These are phyloP conservation scores for Medakamo hakoo DNA, from an alignment of 139 green algal species.

Conservation along the genomic window DNA sequence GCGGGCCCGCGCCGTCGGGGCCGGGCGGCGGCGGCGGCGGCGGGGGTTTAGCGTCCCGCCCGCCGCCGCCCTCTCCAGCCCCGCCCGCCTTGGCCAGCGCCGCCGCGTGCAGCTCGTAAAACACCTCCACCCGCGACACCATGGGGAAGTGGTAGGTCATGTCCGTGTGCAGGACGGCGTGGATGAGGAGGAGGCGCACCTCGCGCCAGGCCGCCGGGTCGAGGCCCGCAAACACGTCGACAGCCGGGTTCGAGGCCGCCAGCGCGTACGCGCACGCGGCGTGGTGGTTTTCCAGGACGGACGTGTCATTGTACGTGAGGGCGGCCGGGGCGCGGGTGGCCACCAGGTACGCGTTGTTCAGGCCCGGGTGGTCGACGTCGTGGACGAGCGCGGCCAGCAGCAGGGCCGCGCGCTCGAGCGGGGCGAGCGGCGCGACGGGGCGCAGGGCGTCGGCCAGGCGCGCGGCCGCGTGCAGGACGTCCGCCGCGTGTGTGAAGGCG, in stretches of 20 bases:
- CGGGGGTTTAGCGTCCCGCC: not conserved
- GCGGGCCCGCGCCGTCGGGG: not conserved
- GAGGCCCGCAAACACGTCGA: constrained; percentile 21
- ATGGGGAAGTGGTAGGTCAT: constrained; percentile 54
- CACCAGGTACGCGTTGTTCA: constrained; percentile 51
- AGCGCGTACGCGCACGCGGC: constrained; percentile 27
- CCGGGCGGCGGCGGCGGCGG: too few relatives aligned
- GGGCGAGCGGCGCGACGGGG: constrained; percentile 7
- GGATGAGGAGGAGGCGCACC: constrained; percentile 31
- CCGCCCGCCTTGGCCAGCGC: constrained; percentile 7
- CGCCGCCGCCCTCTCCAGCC: not conserved
- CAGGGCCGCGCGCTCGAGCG: constrained; percentile 29
- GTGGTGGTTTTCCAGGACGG: constrained; percentile 41
- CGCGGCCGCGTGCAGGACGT: constrained; percentile 41
- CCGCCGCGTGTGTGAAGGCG: constrained; percentile 42
- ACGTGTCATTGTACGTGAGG: constrained; percentile 44
- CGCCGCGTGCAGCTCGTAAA: constrained; percentile 26
- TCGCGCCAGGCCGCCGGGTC: constrained; percentile 25
- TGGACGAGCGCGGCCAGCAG: constrained; percentile 42
- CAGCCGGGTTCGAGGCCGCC: constrained; percentile 9
- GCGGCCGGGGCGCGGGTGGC: constrained; percentile 22
- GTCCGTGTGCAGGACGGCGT: constrained; percentile 44
- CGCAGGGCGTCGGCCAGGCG: constrained; percentile 17
- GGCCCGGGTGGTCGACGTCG: constrained; percentile 47
- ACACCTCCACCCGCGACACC: constrained; percentile 43